Base-by-base conservation (phyloP, 768 basidiomycete genomes). In the Gyrodon lividus region DNA sequence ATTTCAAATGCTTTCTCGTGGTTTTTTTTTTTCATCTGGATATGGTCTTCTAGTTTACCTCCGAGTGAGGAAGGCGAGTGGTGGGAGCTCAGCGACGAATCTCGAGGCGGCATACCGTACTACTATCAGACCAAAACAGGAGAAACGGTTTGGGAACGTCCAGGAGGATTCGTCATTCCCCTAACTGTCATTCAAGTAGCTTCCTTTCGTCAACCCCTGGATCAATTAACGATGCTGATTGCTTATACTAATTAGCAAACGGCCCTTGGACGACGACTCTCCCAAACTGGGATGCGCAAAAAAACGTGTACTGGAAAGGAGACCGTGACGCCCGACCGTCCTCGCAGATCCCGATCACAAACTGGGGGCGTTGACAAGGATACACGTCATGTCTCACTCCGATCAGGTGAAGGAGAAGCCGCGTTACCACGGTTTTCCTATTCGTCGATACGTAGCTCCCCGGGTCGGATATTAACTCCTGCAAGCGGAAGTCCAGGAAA, bases 101-200 rank as follows among this genome's bases (percentile, higher is more conserved):
- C 84, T 40, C 79, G 91, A 46, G 87, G 84, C 40, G 90, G 90
- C 26, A 74, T 93, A 50, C 83, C 89, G 4, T 98, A 98, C 67
- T 98, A 93, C 71, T 95, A 96, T 70, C 93, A 95, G 62, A 97
- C 93, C 9, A 87, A 92, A 68, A 86, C 90, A 1, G 86, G 87
- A 1, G 87, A 91, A 60, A 96, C 94, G 1, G 87, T 91, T 31
- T 98, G 94, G 94, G 91, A 91, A 52, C 80, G 87, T n/a, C 94
- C 94, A 13, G 70, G 77, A 20, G 89, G 85, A 30, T 94, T 97
- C 66, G 87, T 98, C 26, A 96, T 98, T 54, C 94, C 94, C 31
- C 74, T 98, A 46, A 87, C 86, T 12, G 81, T 93, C 58, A 83
- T 96, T 16, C 93, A 96, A 78, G 91, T 84, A 60, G 61, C 74